Conservation (phyloP, 352 stramenopile genomes). For the Aphanomyces cochlioides region DNA sequence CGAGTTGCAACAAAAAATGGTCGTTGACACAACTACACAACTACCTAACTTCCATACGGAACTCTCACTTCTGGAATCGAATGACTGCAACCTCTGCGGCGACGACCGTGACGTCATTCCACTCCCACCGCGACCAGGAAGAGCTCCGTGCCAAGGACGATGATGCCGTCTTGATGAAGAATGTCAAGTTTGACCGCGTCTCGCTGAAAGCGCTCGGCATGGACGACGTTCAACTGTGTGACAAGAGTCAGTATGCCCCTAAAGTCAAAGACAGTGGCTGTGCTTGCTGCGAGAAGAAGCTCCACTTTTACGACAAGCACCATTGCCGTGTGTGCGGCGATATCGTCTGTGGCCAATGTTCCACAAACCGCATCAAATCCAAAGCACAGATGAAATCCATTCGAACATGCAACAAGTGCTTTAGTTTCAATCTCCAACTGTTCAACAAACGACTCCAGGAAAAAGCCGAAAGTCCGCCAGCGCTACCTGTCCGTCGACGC, state of each 20-base stretch:
- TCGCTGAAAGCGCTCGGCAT: constrained; percentile 64
- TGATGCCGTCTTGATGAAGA: background rate
- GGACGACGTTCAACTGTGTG: constrained; percentile 61
- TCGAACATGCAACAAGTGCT: constrained; percentile 70
- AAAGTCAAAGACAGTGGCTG: constrained; percentile 62
- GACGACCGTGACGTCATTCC: constrained; percentile 5
- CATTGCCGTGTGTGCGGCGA: constrained; percentile 77
- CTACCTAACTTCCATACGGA: too few relatives aligned
- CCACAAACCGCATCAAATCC: constrained; percentile 64
- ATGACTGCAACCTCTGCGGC: constrained; percentile 22
- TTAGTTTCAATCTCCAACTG: constrained; percentile 48
- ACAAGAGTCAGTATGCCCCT: constrained; percentile 68
- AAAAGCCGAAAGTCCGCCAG: background rate
- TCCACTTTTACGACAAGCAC: constrained; percentile 67
- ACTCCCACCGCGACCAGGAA: constrained; percentile 1
- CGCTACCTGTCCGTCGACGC: background rate
- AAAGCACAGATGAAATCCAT: constrained; percentile 68
- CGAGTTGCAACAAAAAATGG: too few relatives aligned
- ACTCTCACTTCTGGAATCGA: too few relatives aligned
- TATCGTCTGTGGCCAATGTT: constrained; percentile 70
- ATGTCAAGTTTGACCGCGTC: constrained; percentile 45
- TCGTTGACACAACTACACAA: too few relatives aligned
- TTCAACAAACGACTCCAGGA: constrained; percentile 25
- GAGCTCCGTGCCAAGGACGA: background rate
- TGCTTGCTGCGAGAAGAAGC: constrained; percentile 58